Base-by-base conservation (phyloP, 2,329 filamentous ascomycete genomes). In the Berkeleyomyces basicola region DNA sequence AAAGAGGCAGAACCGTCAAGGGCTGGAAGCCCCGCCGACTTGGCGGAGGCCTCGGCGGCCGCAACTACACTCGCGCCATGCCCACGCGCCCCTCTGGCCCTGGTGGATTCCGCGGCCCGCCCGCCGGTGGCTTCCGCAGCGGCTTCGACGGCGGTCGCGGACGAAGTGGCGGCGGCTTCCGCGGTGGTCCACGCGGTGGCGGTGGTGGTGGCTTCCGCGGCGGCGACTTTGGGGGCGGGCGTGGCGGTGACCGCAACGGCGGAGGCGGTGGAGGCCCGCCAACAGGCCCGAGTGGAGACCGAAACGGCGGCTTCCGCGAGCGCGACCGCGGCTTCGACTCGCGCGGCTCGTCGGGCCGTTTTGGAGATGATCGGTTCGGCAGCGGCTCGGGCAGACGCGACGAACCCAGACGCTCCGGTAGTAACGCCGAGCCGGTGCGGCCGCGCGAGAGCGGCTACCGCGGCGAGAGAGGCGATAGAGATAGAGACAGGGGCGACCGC, bases 11-110 rank as follows among this genome's bases (percentile, higher is more conserved):
- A 68, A 97, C 93, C 40, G 90, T 96, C 47, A 88, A 88, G 70
- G 90, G 87, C 58, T 99, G 93, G 93, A 87, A 88, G 70, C 93
- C 93, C 66, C 86, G 88, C 68, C 86, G 93, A 67, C 86, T 95
- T 61, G 93, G 92, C 64, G 93, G 93, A 67, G 93, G 93, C 57
- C 82, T 96, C 2, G 93, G 93, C 66, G 92, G 92, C 55, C 85
- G 93, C 69, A 88, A 89, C 67, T 97, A 97, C 74, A 97, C 92
- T 63, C 95, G 92, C 74, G 83, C 85, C 14, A 79, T 84, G 67
- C 82, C 86, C 59, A 79, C 86, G 43, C 83, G 89, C 61, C 89
- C 89, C 66, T 86, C 79, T 64, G 79, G 81, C 7, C 82, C 81
- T 62, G 82, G 81, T 40, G 77, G 78, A 40, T 78, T 74, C 72